These are phyloP conservation scores for Bipolaris gigantea DNA, from an alignment of 2,329 filamentous ascomycete species.

Conservation along the genomic window DNA sequence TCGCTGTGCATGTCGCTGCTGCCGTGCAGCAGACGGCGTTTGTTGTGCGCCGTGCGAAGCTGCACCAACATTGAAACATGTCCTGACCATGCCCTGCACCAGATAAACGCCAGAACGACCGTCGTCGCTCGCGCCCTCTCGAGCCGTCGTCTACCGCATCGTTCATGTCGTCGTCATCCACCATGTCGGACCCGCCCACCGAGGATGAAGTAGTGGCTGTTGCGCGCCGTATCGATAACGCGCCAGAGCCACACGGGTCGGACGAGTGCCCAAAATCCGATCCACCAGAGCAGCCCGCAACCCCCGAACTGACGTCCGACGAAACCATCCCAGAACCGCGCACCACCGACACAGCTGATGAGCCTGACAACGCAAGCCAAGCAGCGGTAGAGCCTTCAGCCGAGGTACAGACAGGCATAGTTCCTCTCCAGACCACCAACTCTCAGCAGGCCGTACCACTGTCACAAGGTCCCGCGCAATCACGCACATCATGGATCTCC, in stretches of 20 bases:
- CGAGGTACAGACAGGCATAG: conserved; percentile 28
- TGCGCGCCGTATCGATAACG: conserved; percentile 25
- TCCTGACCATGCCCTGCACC: conserved; percentile 9
- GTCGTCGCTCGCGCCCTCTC: conserved; percentile 83
- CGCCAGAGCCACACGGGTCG: conserved; percentile 19
- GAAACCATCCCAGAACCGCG: conserved; percentile 20
- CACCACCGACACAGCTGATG: conserved; percentile 13
- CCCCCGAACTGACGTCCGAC: conserved; percentile 26
- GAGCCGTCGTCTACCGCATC: conserved; percentile 38
- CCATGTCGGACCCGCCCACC: conserved; percentile 40
- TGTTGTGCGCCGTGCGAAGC: not conserved
- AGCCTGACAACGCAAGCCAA: conserved; percentile 25
- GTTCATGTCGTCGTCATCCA: conserved; percentile 43
- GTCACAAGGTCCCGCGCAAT: conserved; percentile 36
- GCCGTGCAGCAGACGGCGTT: not conserved
- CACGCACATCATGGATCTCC: conserved; percentile 48
- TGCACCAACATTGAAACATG: conserved; percentile 4
- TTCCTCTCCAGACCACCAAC: conserved; percentile 31
- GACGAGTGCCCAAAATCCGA: conserved; percentile 25
- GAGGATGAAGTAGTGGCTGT: conserved; percentile 32
- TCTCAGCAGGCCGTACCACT: conserved; percentile 37
- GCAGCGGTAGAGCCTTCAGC: conserved; percentile 25
- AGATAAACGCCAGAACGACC: conserved; percentile 79
- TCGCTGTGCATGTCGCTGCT: not conserved
- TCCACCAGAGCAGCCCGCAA: conserved; percentile 22